These are phyloP conservation scores for Apiotrichum veenhuisii DNA, from an alignment of 1,284 basidiomycete genomes.

Conservation along the genomic window DNA sequence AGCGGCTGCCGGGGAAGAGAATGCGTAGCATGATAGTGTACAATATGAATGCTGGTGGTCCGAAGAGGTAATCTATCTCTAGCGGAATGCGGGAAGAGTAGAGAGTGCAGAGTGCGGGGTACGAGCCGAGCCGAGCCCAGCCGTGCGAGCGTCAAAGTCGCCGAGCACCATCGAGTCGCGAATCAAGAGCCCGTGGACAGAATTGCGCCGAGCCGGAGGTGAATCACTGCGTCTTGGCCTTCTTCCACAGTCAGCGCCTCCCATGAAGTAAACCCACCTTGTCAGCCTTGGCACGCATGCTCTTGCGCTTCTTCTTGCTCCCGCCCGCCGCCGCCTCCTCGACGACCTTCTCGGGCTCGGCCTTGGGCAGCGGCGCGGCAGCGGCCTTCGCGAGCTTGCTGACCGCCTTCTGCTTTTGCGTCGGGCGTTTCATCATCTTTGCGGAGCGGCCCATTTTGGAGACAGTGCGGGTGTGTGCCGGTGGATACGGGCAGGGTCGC, in stretches of 20 bases:
- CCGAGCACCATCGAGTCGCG: no score
- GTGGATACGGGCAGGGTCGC: no score
- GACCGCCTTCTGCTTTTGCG: slow-evolving; percentile 34
- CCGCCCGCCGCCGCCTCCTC: slow-evolving; percentile 1
- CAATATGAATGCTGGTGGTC: no score
- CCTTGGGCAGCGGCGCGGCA: slow-evolving; percentile 13
- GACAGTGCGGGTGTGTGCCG: slow-evolving; percentile 2
- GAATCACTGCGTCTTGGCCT: background rate
- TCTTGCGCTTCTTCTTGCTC: slow-evolving; percentile 18
- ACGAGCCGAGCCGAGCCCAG: no score
- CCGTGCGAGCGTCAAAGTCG: no score
- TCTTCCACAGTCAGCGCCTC: background rate
- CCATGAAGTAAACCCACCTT: slow-evolving; percentile 8
- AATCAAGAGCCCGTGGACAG: no score
- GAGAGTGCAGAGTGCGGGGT: no score
- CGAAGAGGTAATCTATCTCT: no score
- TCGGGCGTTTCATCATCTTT: slow-evolving; percentile 38
- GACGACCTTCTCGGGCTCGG: background rate
- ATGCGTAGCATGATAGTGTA: no score
- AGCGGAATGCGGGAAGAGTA: no score
- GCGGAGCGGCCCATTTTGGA: slow-evolving; percentile 37
- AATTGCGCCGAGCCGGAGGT: no score
- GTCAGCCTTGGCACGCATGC: slow-evolving; percentile 19
- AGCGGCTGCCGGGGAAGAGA: no score
- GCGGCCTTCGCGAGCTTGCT: slow-evolving; percentile 33